A percentile compares a stretch with the other conserved stretches of the same genome.
phyloP scores from a whole-genome alignment of 257 asterid genomes.

The Anisodus acutangulus region DNA sequence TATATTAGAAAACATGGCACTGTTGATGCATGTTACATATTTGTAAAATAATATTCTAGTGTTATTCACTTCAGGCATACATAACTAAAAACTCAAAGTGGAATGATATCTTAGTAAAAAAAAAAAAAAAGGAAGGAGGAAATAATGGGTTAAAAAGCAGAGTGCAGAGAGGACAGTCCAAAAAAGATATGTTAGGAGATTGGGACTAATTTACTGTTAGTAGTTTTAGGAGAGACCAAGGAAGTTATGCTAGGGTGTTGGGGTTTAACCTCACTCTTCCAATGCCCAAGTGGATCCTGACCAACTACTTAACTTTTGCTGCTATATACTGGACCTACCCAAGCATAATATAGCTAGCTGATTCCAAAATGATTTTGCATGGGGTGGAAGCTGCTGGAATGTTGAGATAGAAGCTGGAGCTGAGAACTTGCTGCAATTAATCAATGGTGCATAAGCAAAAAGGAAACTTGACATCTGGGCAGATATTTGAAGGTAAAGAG shows the following conservation, averaged over 20 bases:
- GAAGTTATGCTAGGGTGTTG: conserved; percentile 4
- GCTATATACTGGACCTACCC: conserved; percentile 22
- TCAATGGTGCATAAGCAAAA: conserved; percentile 1
- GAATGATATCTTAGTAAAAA: not conserved
- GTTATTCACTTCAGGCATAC: conserved; percentile 4
- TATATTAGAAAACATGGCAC: conserved; percentile 16
- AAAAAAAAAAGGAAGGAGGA: not conserved
- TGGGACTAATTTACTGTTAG: not conserved
- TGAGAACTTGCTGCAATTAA: conserved; percentile 12
- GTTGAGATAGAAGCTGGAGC: not conserved
- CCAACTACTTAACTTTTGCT: conserved; percentile 15
- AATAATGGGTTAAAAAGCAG: not conserved
- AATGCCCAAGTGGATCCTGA: not conserved
- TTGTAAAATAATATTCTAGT: conserved; percentile 1
- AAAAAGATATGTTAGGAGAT: not conserved
- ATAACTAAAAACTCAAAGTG: conserved; percentile 15
- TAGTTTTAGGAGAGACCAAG: not conserved
- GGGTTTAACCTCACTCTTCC: not conserved
- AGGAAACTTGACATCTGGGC: not conserved
- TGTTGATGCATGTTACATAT: not conserved
- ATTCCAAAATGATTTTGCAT: conserved; percentile 10
- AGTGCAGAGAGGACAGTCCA: not conserved
- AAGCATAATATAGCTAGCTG: conserved; percentile 15
- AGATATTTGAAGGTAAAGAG: not conserved
- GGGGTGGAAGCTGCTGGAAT: conserved; percentile 13